Percentiles rank a stretch among this genome's conserved stretches.
Conservation (phyloP, 1,139 yeast genomes). For the Taiozyma sp. region DNA sequence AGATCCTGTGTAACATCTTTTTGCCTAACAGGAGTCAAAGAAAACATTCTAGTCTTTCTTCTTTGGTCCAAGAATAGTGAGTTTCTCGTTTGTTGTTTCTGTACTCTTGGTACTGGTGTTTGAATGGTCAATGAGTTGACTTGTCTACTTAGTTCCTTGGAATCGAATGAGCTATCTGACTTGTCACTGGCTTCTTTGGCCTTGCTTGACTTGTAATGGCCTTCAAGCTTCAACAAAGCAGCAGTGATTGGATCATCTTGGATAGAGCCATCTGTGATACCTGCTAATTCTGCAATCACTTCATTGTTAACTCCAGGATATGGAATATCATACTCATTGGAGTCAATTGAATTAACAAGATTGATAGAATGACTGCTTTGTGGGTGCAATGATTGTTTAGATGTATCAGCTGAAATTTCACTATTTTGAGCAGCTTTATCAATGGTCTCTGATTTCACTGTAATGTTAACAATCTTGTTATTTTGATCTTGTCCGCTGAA, state of each 20-base stretch:
- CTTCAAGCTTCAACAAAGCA: slow-evolving; percentile 75
- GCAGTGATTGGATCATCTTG: slow-evolving; percentile 68
- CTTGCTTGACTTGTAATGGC: slow-evolving; percentile 34
- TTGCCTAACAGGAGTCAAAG: slow-evolving; percentile 21
- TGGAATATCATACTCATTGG: slow-evolving; percentile 32
- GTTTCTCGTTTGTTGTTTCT: slow-evolving; percentile 17
- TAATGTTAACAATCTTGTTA: slow-evolving; percentile 13
- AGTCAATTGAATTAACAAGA: slow-evolving; percentile 10
- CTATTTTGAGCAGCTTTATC: neutral
- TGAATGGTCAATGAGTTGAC: slow-evolving; percentile 27
- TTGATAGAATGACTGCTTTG: slow-evolving; percentile 4
- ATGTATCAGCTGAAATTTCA: neutral
- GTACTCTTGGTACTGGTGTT: slow-evolving; percentile 10
- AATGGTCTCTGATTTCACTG: slow-evolving; percentile 2
- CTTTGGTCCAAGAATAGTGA: slow-evolving; percentile 32
- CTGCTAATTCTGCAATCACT: slow-evolving; percentile 66
- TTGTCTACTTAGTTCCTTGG: slow-evolving; percentile 23
- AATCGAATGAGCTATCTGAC: slow-evolving; percentile 12
- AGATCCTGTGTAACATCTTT: slow-evolving; percentile 17
- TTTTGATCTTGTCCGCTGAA: slow-evolving; percentile 14
- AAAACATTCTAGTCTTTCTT: slow-evolving; percentile 28
- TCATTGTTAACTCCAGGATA: slow-evolving; percentile 61
- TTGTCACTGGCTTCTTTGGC: neutral
- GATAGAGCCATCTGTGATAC: slow-evolving; percentile 71
- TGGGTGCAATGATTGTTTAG: neutral